phyloP scores from a whole-genome alignment of 192 early-diverging fungal genomes.

The Chytriomyces sp. region DNA sequence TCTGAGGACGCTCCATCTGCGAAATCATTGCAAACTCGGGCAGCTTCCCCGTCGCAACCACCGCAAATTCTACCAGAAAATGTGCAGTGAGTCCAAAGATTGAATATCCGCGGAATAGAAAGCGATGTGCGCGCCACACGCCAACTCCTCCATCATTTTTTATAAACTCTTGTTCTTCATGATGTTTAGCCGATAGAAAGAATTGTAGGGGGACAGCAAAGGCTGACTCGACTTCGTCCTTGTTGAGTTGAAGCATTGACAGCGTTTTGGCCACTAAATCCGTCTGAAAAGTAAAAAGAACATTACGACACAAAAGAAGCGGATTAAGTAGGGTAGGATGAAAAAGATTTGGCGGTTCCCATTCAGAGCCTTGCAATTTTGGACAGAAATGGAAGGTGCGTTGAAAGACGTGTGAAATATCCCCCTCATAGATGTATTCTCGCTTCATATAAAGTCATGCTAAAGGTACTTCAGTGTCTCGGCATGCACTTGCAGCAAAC shows the following conservation, averaged over 20 bases:
- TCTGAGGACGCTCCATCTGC: conserved; percentile 1
- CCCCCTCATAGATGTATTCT: not conserved
- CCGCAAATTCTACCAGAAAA: conserved; percentile 21
- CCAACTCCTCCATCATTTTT: not conserved
- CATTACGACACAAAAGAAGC: not conserved
- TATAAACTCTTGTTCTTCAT: conserved; percentile 8
- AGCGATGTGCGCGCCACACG: conserved; percentile 15
- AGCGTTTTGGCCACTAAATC: not conserved
- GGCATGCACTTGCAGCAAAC: conserved; percentile 16
- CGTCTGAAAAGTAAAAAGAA: too few relatives aligned
- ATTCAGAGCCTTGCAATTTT: not conserved
- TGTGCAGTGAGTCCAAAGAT: conserved; percentile 25
- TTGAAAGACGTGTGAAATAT: not conserved
- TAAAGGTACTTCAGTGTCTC: conserved; percentile 1
- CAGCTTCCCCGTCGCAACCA: not conserved
- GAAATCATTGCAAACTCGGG: conserved; percentile 20
- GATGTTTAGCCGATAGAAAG: conserved; percentile 27
- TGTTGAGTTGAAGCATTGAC: conserved; percentile 12
- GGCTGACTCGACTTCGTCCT: conserved; percentile 40
- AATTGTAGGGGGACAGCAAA: conserved; percentile 37
- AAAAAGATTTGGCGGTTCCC: not conserved
- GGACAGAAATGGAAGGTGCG: not conserved
- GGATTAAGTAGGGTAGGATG: not conserved
- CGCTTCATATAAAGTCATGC: not conserved
- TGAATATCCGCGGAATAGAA: not conserved